These are phyloP conservation scores for Euphorbia schlechtendalii DNA, from an alignment of 441 rosid genomes.

Conservation along the genomic window DNA sequence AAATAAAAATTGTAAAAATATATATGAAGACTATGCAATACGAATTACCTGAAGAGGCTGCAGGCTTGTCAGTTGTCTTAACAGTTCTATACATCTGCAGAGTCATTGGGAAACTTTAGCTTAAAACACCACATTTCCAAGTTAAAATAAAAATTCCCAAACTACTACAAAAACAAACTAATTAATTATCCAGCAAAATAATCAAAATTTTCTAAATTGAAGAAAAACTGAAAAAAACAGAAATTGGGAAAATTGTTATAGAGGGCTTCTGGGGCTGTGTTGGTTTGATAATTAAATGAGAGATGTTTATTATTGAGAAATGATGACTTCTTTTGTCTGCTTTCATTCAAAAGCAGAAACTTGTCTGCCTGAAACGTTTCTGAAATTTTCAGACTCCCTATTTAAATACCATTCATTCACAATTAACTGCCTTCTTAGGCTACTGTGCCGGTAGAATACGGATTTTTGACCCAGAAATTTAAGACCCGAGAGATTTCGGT, in stretches of 20 bases:
- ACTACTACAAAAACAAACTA: background rate
- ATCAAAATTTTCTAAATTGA: background rate
- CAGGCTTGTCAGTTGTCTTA: conserved; percentile 76
- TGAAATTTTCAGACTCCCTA: conserved; percentile 22
- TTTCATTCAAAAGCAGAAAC: conserved; percentile 26
- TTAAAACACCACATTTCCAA: background rate
- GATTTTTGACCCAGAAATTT: too few relatives aligned
- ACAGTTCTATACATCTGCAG: conserved; percentile 87
- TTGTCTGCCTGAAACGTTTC: conserved; percentile 26
- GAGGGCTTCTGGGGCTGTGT: conserved; percentile 25
- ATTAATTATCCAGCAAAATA: background rate
- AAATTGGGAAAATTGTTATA: too few relatives aligned
- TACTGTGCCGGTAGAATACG: conserved; percentile 17
- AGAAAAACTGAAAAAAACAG: too few relatives aligned
- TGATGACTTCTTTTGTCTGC: conserved; percentile 50
- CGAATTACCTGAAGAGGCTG: conserved; percentile 71
- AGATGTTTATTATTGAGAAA: conserved; percentile 57
- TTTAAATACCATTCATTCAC: conserved; percentile 4
- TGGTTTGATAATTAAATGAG: conserved; percentile 43
- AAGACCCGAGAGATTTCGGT: too few relatives aligned
- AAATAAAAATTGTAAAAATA: conserved; percentile 17
- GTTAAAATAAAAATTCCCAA: background rate
- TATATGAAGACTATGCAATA: conserved; percentile 22
- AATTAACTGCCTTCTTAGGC: conserved; percentile 17
- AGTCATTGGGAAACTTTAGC: conserved; percentile 18